Conservation (phyloP, 371 early-diverging fungal genomes). For the Lichtheimia hyalospora region DNA sequence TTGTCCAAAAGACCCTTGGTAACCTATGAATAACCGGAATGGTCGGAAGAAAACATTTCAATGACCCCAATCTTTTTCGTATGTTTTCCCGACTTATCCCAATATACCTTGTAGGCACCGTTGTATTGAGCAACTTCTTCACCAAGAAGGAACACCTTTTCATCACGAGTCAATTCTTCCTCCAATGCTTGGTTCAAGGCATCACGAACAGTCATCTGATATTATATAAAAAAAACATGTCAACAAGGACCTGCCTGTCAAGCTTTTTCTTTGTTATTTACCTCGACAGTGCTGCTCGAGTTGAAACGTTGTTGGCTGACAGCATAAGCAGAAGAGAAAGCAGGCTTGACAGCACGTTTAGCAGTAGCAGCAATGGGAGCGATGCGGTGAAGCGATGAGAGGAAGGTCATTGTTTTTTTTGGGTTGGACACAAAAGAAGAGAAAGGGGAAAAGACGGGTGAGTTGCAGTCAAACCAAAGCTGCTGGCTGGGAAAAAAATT, state of each 20-base stretch:
- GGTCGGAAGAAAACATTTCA: constrained; percentile 9
- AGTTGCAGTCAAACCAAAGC: not conserved
- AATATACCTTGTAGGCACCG: constrained; percentile 97
- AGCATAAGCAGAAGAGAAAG: constrained; percentile 27
- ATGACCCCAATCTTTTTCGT: constrained; percentile 45
- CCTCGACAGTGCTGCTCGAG: constrained; percentile 40
- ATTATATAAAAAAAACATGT: not conserved
- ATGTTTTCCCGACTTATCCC: constrained; percentile 47
- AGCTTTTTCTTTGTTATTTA: constrained; percentile 14
- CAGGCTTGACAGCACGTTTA: constrained; percentile 36
- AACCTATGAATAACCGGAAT: constrained; percentile 60
- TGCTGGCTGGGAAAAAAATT: constrained; percentile 5
- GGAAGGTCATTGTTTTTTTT: constrained; percentile 36
- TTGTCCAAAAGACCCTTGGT: constrained; percentile 98
- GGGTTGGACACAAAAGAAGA: constrained; percentile 14
- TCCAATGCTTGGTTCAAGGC: constrained; percentile 98
- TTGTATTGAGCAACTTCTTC: constrained; percentile 99
- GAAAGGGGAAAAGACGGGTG: constrained; percentile 14
- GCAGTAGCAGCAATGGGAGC: constrained; percentile 38
- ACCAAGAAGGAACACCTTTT: constrained; percentile 93
- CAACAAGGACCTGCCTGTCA: too few relatives aligned
- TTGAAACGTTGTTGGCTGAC: constrained; percentile 42
- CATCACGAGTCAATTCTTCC: constrained; percentile 95
- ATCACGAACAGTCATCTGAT: constrained; percentile 98
- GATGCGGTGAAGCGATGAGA: constrained; percentile 43